Conservation (phyloP, 306 rosid genomes). For the Begonia loranthoides region DNA sequence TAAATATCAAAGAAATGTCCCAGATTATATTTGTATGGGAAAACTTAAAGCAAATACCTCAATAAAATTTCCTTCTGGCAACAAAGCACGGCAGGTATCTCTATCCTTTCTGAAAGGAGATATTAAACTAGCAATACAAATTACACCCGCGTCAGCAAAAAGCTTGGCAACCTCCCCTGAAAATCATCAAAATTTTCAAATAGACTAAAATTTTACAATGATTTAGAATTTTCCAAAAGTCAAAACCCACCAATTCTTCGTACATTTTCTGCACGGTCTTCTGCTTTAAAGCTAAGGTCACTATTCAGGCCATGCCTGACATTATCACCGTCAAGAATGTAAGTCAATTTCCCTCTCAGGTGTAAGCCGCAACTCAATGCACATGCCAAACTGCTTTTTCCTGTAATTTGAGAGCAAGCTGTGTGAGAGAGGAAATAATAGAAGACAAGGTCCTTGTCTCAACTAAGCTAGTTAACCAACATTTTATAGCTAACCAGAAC, state of each 20-base stretch:
- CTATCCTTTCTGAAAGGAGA: constrained; percentile 71
- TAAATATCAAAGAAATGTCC: constrained; percentile 4
- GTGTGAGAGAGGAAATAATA: constrained; percentile 5
- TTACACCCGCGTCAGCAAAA: constrained; percentile 71
- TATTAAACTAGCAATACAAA: constrained; percentile 68
- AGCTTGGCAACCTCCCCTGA: constrained; percentile 78
- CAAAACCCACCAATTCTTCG: constrained; percentile 67
- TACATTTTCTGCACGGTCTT: constrained; percentile 72
- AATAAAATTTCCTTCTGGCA: constrained; percentile 45
- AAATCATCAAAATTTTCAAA: constrained; percentile 9
- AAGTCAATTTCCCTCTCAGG: constrained; percentile 52
- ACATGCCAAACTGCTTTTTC: constrained; percentile 84
- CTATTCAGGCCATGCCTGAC: constrained; percentile 79
- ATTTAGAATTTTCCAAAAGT: neutral
- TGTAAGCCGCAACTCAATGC: constrained; percentile 52
- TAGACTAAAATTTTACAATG: neutral
- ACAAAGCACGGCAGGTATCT: constrained; percentile 59
- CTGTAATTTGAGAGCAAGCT: constrained; percentile 27
- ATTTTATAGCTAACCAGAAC: too few species aligned
- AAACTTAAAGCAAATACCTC: constrained; percentile 31
- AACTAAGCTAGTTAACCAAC: too few species aligned
- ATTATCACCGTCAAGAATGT: constrained; percentile 82
- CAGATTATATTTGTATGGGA: constrained; percentile 3
- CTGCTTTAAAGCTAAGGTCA: constrained; percentile 59
- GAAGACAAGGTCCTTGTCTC: neutral